Evolutionary conservation across 139 green algal species (phyloP).

Genomic region (Coelastrella sp.): DNA sequence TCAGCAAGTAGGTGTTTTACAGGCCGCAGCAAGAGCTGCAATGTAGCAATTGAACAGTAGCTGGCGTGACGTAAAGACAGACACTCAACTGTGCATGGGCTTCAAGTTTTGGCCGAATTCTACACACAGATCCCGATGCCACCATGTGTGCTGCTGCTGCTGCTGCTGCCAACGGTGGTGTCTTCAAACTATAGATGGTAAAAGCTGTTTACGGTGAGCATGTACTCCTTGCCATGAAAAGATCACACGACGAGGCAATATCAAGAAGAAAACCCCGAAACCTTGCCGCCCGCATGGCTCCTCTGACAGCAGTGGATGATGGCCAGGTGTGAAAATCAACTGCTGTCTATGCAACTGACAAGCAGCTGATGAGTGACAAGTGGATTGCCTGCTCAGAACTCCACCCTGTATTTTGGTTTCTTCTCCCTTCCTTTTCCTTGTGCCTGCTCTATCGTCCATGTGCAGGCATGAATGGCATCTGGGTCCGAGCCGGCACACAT

Average conservation of each 20-base stretch:
- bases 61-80: too few species aligned
- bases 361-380: neutral
- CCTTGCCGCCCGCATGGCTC: neutral
- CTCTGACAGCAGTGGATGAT: slow-evolving; percentile 16
- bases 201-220: neutral
- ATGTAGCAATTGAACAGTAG: too few species aligned
- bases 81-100: too few species aligned
- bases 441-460: slow-evolving; percentile 60
- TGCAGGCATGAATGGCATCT: slow-evolving; percentile 72
- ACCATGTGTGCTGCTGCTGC: neutral
- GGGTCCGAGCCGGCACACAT: slow-evolving; percentile 67
- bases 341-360: neutral
- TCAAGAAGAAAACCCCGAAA: neutral
- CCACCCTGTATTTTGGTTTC: slow-evolving; percentile 40
- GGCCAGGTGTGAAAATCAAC: neutral
- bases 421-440: slow-evolving; percentile 45
- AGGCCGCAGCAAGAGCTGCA: too few species aligned
- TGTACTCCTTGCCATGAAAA: slow-evolving; percentile 15
- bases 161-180: neutral
- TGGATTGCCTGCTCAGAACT: slow-evolving; percentile 33
- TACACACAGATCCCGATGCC: too few species aligned
- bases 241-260: neutral
- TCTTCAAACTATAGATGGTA: neutral
- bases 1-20: too few species aligned
- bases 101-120: too few species aligned